phyloP scores from a whole-genome alignment of 228 moss, liverwort and hornwort genomes.

The Sphagnum magellanicum region DNA sequence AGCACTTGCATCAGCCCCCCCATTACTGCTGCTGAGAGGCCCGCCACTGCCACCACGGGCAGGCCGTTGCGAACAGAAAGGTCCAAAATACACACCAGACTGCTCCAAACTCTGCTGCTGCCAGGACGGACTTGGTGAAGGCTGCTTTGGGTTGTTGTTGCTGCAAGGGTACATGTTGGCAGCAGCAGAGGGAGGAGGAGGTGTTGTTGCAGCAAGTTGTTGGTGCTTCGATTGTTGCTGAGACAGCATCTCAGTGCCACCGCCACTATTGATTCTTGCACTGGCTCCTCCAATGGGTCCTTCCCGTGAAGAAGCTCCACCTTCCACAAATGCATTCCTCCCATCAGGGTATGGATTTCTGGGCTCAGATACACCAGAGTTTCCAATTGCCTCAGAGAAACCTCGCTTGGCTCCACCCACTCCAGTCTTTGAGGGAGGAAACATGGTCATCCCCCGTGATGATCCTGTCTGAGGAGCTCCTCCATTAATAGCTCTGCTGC shows the following conservation, averaged over 20 bases:
- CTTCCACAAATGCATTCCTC: no score
- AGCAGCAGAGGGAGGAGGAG: slow-evolving; percentile 22
- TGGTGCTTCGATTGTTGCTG: neutral
- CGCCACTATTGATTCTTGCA: neutral
- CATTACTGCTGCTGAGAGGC: no score
- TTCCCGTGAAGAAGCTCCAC: slow-evolving; percentile 25
- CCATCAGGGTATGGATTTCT: neutral
- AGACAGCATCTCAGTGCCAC: neutral
- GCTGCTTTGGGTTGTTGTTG: slow-evolving; percentile 11
- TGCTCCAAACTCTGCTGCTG: slow-evolving; percentile 21
- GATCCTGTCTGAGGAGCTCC: no score
- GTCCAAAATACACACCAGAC: slow-evolving; percentile 38
- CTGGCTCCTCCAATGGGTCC: slow-evolving; percentile 13
- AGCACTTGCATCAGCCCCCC: no score
- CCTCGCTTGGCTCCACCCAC: slow-evolving; percentile 46
- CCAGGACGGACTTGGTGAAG: slow-evolving; percentile 17
- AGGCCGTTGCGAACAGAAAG: slow-evolving; percentile 34
- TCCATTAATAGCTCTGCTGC: no score
- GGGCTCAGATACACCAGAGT: slow-evolving; percentile 9
- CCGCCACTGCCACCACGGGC: neutral
- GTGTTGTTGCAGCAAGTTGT: slow-evolving; percentile 3
- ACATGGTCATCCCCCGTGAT: neutral
- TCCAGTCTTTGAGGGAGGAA: slow-evolving; percentile 49
- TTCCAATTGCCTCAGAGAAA: slow-evolving; percentile 60
- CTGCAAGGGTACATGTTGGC: slow-evolving; percentile 4